Evolutionary conservation across 2,329 filamentous ascomycete species (phyloP).

Genomic region (Metarhizium album): DNA sequence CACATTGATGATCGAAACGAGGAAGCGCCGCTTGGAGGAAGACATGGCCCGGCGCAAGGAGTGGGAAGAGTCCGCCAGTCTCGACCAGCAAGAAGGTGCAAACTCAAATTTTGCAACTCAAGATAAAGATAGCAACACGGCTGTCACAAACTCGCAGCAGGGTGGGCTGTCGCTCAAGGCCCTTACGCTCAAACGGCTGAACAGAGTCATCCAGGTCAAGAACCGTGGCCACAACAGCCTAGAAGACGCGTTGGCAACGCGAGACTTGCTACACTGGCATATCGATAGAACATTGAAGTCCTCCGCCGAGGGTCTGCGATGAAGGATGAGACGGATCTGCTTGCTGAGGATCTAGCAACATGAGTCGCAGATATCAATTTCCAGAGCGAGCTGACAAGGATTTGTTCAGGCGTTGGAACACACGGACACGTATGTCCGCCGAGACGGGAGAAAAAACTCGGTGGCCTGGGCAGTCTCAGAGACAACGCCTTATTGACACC

Average conservation of each 20-base stretch:
- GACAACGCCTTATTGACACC: not conserved
- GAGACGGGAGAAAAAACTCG: not conserved
- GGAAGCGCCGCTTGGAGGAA: slow-evolving; percentile 8
- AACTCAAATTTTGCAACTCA: not conserved
- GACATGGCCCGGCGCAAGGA: slow-evolving; percentile 2
- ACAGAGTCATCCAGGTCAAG: slow-evolving; percentile 27
- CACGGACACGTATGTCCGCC: not conserved
- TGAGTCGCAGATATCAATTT: not conserved
- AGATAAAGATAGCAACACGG: not conserved
- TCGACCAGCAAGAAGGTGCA: slow-evolving; percentile 6
- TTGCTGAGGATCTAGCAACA: not conserved
- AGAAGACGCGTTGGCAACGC: slow-evolving; percentile 32
- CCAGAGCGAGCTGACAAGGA: not conserved
- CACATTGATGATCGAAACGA: slow-evolving; percentile 26
- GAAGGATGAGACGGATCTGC: not conserved
- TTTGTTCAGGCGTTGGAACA: not conserved
- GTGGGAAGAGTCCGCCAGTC: not conserved
- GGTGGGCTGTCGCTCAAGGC: slow-evolving; percentile 27
- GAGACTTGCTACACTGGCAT: slow-evolving; percentile 31
- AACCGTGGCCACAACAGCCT: slow-evolving; percentile 29
- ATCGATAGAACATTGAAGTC: slow-evolving; percentile 7
- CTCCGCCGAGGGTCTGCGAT: not conserved
- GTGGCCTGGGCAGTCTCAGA: not conserved
- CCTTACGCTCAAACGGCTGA: slow-evolving; percentile 24
- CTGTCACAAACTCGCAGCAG: slow-evolving; percentile 2